Base-by-base conservation (phyloP, 2,329 filamentous ascomycete genomes). In the Penicillium sp. region DNA sequence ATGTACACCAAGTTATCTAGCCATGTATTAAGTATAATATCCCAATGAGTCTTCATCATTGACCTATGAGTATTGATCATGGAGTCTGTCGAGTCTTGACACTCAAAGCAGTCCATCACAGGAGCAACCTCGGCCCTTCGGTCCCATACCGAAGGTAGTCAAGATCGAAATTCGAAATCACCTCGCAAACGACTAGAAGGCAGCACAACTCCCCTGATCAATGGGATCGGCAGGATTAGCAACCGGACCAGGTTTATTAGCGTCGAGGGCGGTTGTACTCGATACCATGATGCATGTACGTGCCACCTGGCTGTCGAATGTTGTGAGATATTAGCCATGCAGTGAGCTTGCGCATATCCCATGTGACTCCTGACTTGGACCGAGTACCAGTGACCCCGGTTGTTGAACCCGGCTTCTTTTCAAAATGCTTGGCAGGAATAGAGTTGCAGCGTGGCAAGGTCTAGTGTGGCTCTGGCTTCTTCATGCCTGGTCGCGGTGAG, bases 91-190 rank as follows among this genome's bases (percentile, higher is more conserved):
- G 7, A 37, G 11, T 7, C 8, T 36, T 22, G 16, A 20, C 16
- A 20, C 14, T 8, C 18, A 20, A 20, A 13, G 18, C 34, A 11
- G 16, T 5, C 9, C 34, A 36, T 11, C 20, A 46, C 41, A 26
- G n/a, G 6, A 31, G 40, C 43, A 28, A 44, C 26, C 29, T 42
- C 44, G 51, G 48, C 52, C 52, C 43, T 52, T 35, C 34, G 34
- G 46, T 32, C 27, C 28, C 40, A 26, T 27, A 11, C 29, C 29
- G 29, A 34, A 16, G 6, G 14, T 36, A 20, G 38, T 10, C 38
- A 22, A 13, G 24, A 48, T 48, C 8, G n/a, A 8, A 48, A 51
- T 47, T 48, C 8, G n/a, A 8, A 48, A 51, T 47, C 27, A 11
- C 35, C 24, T 32, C 47, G 28, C 16, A 11, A 16, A 23, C 18